Percentiles rank a stretch among this genome's conserved stretches.
Evolutionary conservation across 768 basidiomycete genomes (phyloP).

Genomic region (Imleria badia): DNA sequence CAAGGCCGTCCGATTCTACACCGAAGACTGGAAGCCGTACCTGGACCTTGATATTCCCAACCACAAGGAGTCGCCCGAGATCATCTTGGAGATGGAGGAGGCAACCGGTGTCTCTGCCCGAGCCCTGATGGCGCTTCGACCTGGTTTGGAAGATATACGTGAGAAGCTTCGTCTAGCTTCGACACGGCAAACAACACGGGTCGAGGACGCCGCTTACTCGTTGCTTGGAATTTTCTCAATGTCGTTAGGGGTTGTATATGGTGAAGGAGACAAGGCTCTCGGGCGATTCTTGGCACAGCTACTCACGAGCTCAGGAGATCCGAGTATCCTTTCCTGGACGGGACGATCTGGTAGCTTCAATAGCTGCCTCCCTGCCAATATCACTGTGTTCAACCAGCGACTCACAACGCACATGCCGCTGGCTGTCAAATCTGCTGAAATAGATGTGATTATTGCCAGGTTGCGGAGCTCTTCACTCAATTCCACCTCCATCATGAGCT

Average conservation of each 20-base stretch:
- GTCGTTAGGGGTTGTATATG: not conserved
- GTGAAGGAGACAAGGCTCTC: not conserved
- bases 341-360: not conserved
- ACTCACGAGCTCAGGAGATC: not conserved
- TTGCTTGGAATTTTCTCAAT: not conserved
- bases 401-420: not conserved
- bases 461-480: not conserved
- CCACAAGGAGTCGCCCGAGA: constrained; percentile 1
- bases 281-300: not conserved
- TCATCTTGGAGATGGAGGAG: not conserved
- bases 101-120: not conserved
- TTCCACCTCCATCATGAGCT: not conserved
- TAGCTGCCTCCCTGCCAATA: not conserved
- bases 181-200: not conserved
- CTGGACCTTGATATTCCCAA: not conserved
- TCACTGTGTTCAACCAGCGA: not conserved
- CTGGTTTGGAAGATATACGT: not conserved
- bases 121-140: not conserved
- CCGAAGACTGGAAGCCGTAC: not conserved
- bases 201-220: not conserved
- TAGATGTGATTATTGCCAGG: not conserved
- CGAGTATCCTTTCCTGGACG: not conserved
- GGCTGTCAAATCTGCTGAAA: not conserved
- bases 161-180: not conserved
- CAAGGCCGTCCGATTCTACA: not conserved